Evolutionary conservation across 2,329 filamentous ascomycete species (phyloP).

Genomic region (Aspergillus neotritici): DNA sequence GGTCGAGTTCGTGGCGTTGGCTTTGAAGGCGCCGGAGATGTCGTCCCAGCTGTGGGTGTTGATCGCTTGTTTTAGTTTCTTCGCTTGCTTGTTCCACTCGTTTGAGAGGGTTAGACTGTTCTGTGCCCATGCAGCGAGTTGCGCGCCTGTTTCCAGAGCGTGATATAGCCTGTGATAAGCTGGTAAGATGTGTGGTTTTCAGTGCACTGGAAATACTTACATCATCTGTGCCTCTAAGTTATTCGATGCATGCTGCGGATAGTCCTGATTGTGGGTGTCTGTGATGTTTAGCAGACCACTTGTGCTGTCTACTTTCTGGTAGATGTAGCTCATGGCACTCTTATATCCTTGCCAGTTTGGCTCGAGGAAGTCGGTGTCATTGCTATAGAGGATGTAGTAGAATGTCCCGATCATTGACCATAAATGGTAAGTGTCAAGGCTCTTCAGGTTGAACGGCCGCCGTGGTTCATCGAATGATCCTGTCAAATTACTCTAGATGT

Average conservation of each 20-base stretch:
- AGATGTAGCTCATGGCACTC: slow-evolving; percentile 44
- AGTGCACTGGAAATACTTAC: slow-evolving; percentile 12
- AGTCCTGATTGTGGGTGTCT: slow-evolving; percentile 48
- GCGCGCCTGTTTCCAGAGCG: slow-evolving; percentile 49
- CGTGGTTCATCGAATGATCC: slow-evolving; percentile 34
- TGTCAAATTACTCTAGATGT: slow-evolving; percentile 20
- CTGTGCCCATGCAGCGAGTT: slow-evolving; percentile 46
- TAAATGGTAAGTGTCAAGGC: slow-evolving; percentile 38
- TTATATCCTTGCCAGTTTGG: slow-evolving; percentile 47
- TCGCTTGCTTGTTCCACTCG: slow-evolving; percentile 35
- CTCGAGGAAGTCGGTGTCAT: slow-evolving; percentile 46
- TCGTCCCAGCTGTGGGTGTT: slow-evolving; percentile 47
- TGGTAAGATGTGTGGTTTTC: not conserved
- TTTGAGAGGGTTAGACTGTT: slow-evolving; percentile 37
- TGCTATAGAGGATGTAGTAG: slow-evolving; percentile 54
- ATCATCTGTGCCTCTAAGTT: slow-evolving; percentile 51
- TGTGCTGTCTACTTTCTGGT: slow-evolving; percentile 39
- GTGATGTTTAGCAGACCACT: slow-evolving; percentile 48
- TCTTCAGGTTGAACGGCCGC: slow-evolving; percentile 29
- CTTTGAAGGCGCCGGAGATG: slow-evolving; percentile 47
- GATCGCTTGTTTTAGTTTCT: slow-evolving; percentile 42
- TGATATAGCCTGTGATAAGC: slow-evolving; percentile 41
- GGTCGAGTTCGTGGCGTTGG: slow-evolving; percentile 47
- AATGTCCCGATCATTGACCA: slow-evolving; percentile 55
- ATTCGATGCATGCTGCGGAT: slow-evolving; percentile 47